phyloP scores from a whole-genome alignment of 192 early-diverging fungal species.

The Funneliformis geosporum region DNA sequence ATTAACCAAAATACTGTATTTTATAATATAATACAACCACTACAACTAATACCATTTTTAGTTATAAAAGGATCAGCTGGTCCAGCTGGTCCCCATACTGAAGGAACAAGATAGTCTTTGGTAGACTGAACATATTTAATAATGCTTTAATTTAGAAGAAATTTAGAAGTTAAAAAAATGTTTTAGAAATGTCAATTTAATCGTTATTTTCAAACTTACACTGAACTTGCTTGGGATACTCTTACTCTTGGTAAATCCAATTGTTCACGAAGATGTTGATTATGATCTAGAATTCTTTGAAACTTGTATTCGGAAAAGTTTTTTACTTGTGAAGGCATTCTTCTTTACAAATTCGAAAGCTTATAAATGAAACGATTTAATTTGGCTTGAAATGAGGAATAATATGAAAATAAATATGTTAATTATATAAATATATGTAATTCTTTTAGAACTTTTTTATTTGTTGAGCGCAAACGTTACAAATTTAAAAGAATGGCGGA shows the following conservation, averaged over 20 bases:
- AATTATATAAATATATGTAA: too few species aligned
- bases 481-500: too few species aligned
- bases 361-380: background rate
- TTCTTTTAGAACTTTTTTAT: too few species aligned
- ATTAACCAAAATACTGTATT: background rate
- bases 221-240: slow-evolving; percentile 42
- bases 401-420: too few species aligned
- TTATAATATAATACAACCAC: background rate
- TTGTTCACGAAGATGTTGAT: slow-evolving; percentile 42
- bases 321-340: slow-evolving; percentile 22
- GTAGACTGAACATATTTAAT: slow-evolving; percentile 23
- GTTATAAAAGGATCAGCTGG: slow-evolving; percentile 16
- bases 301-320: slow-evolving; percentile 48
- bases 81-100: slow-evolving; percentile 26
- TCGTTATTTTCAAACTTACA: slow-evolving; percentile 1
- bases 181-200: background rate
- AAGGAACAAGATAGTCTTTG: slow-evolving; percentile 28
- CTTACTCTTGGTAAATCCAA: slow-evolving; percentile 44
- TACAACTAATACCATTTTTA: slow-evolving; percentile 3
- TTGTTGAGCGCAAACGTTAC: too few species aligned
- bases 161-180: background rate
- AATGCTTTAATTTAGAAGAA: background rate
- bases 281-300: slow-evolving; percentile 42
- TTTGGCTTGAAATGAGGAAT: too few species aligned
- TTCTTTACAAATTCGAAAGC: background rate